Conservation (phyloP, 1,139 yeast species). For the Schwanniomyces etchellsii region DNA sequence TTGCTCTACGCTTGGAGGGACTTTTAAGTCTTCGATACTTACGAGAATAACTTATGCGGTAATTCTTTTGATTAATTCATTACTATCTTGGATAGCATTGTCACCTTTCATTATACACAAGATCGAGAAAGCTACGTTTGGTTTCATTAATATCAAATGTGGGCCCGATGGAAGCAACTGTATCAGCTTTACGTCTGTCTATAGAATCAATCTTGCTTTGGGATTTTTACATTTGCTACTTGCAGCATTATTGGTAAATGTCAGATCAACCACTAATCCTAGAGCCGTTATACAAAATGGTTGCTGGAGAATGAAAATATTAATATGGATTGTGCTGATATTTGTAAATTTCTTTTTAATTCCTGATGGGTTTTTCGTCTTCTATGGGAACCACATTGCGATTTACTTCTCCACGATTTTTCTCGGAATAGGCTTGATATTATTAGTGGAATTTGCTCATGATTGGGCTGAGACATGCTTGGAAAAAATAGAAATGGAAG, state of each 20-base stretch:
- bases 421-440: conserved; percentile 81
- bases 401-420: conserved; percentile 80
- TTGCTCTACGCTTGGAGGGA: conserved; percentile 56
- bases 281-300: conserved; percentile 86
- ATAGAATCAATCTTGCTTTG: conserved; percentile 82
- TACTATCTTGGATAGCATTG: conserved; percentile 86
- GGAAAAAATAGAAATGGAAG: conserved; percentile 83
- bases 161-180: conserved; percentile 84
- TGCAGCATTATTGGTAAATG: conserved; percentile 65
- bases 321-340: conserved; percentile 54
- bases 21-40: conserved; percentile 59
- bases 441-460: conserved; percentile 94
- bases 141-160: conserved; percentile 53
- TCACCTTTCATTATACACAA: conserved; percentile 75
- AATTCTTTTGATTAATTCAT: conserved; percentile 68
- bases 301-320: conserved; percentile 76
- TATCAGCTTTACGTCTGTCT: conserved; percentile 88
- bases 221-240: conserved; percentile 73
- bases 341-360: conserved; percentile 61
- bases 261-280: conserved; percentile 72
- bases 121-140: conserved; percentile 69
- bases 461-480: conserved; percentile 98
- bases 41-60: conserved; percentile 79
- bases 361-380: conserved; percentile 81
- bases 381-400: conserved; percentile 90